A percentile compares a stretch with the other conserved stretches of the same genome.
phyloP scores from a whole-genome alignment of 768 basidiomycete species.

The Russula virescens region DNA sequence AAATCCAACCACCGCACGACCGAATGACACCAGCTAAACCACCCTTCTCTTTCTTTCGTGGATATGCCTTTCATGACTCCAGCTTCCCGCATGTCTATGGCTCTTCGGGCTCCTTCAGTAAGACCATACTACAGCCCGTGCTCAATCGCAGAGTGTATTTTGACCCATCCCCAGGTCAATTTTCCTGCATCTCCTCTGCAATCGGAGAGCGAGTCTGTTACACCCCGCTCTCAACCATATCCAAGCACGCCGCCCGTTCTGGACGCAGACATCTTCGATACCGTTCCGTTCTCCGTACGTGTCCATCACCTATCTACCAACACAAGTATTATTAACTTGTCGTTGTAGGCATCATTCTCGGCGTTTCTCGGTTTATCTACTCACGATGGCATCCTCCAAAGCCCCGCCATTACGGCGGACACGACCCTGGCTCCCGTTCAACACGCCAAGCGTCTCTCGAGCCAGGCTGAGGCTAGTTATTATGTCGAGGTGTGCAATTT shows the following conservation, averaged over 20 bases:
- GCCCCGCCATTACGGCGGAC: conserved; percentile 1
- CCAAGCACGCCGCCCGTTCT: conserved; percentile 23
- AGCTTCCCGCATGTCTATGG: conserved; percentile 16
- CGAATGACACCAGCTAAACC: not conserved
- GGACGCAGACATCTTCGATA: conserved; percentile 22
- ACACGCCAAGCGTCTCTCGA: conserved; percentile 11
- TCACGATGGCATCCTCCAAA: not conserved
- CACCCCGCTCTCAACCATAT: conserved; percentile 12
- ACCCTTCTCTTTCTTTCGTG: not conserved
- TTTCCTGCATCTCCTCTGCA: conserved; percentile 16
- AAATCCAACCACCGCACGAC: conserved; percentile 2
- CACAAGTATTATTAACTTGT: not conserved
- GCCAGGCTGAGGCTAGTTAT: conserved; percentile 22
- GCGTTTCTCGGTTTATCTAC: conserved; percentile 9
- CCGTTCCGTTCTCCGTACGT: conserved; percentile 25
- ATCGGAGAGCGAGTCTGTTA: conserved; percentile 12
- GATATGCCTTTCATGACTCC: conserved; percentile 18
- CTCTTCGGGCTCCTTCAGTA: conserved; percentile 5
- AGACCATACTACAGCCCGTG: not conserved
- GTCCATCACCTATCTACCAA: not conserved
- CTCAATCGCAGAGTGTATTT: not conserved
- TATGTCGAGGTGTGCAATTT: conserved; percentile 21
- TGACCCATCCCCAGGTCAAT: not conserved
- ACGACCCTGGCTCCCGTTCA: not conserved
- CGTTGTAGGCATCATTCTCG: conserved; percentile 22